These are phyloP conservation scores for Cardiospermum halicacabum DNA, from an alignment of 345 rosid genomes.

Conservation along the genomic window DNA sequence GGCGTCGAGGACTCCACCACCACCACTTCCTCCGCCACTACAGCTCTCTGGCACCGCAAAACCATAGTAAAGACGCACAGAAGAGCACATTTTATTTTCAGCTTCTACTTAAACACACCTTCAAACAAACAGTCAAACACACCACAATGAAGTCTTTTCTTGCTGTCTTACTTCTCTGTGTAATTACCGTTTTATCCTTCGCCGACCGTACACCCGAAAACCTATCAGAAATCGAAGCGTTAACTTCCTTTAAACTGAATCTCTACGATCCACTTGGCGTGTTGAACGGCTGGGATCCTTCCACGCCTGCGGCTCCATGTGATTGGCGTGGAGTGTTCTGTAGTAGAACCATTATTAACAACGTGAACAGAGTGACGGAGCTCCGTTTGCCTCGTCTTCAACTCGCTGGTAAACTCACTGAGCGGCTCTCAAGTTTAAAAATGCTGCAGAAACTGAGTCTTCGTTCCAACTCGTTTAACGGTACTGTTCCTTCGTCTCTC, in stretches of 20 bases:
- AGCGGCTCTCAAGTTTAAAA: constrained; percentile 43
- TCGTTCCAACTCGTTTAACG: constrained; percentile 68
- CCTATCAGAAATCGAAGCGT: constrained; percentile 60
- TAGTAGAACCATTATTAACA: background rate
- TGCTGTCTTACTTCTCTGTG: background rate
- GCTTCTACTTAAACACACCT: too few species aligned
- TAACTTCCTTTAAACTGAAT: constrained; percentile 62
- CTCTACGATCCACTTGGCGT: constrained; percentile 77
- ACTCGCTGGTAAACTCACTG: constrained; percentile 66
- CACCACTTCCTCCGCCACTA: background rate
- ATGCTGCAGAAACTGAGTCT: constrained; percentile 67
- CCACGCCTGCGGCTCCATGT: constrained; percentile 73
- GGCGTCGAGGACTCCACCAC: too few species aligned
- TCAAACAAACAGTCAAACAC: too few species aligned
- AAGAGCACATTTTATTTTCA: too few species aligned
- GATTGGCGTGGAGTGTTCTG: constrained; percentile 91
- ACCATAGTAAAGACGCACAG: too few species aligned
- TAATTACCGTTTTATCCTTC: constrained; percentile 12
- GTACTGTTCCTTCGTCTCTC: constrained; percentile 66
- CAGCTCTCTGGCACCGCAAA: background rate
- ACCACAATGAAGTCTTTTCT: background rate
- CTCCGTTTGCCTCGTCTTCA: constrained; percentile 72
- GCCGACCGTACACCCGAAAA: constrained; percentile 26
- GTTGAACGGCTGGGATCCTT: constrained; percentile 64
- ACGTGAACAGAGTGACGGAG: constrained; percentile 54